A percentile compares a stretch with the other conserved stretches of the same genome.
Evolutionary conservation across 805 yeast genomes (phyloP).

Genomic region (Kockiozyma suomiensis): DNA sequence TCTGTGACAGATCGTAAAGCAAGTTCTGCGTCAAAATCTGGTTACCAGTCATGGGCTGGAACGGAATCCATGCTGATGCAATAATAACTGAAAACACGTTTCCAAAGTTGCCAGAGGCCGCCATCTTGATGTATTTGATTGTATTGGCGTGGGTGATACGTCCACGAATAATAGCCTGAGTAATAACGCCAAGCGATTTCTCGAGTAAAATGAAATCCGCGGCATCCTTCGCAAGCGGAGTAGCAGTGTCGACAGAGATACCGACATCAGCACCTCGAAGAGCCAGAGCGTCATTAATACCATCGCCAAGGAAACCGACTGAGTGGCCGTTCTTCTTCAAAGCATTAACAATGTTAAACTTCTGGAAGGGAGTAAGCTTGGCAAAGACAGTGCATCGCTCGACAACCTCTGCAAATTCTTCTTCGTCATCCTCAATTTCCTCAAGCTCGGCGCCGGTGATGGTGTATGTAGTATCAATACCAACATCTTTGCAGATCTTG

Average conservation of each 20-base stretch:
- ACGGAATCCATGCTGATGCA: conserved; percentile 41
- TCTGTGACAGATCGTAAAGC: conserved; percentile 33
- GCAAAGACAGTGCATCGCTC: conserved; percentile 35
- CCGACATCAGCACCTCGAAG: conserved; percentile 58
- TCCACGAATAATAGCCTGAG: conserved; percentile 55
- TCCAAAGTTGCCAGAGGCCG: conserved; percentile 54
- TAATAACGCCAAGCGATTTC: conserved; percentile 53
- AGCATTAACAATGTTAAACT: conserved; percentile 54
- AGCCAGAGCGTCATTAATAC: conserved; percentile 59
- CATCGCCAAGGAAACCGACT: conserved; percentile 60
- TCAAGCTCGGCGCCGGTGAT: conserved; percentile 47
- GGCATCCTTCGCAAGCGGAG: conserved; percentile 59
- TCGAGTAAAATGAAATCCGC: conserved; percentile 56
- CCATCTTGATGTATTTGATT: conserved; percentile 44
- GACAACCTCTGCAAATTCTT: conserved; percentile 75
- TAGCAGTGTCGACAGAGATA: conserved; percentile 58
- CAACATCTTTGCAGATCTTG: conserved; percentile 34
- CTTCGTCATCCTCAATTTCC: conserved; percentile 62
- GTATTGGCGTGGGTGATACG: conserved; percentile 47
- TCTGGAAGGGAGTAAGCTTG: conserved; percentile 52
- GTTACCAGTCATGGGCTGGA: conserved; percentile 36
- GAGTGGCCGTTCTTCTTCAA: conserved; percentile 47
- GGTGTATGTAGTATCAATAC: conserved; percentile 25
- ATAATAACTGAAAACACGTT: conserved; percentile 55
- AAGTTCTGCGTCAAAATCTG: conserved; percentile 32